Evolutionary conservation across 1,284 basidiomycete genomes (phyloP), one percentile per base, ranked within the genome.

Genomic region (Microbotryum scabiosae): DNA sequence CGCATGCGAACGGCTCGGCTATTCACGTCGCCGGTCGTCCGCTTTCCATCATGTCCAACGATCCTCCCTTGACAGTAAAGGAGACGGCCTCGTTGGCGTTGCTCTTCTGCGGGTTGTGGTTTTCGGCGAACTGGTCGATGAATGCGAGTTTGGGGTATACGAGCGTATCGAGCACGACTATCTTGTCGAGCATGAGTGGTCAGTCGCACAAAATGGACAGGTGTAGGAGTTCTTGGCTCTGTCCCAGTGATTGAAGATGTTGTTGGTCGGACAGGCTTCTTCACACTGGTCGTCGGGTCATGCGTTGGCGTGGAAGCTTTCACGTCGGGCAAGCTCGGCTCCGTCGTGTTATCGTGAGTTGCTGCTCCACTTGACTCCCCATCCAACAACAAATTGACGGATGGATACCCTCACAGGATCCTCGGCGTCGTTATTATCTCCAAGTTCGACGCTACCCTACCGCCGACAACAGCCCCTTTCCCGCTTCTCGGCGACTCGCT

Each of bases 171-270:
- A 93, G 89, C 72, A 84, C 88, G 26, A 96, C 91, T 4, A 87
- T 97, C 48, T 75, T 96, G 54, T 87, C 88, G 4, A 85, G 85
- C 72, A 92, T 85, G 78, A 91, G 89, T 67, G 90, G 91, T 88
- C 74, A 63, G 85, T 77, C 16, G 9, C 2, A 16, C 16, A 41
- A 5, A 18, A 12, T 12, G 36, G 16, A 16, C 2, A 41, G 5
- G 12, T 41, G 36, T 10, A 32, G 30, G 30, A 32, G 30, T 10
- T 5, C 10, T 41, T 41, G 36, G 16, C 16, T 41, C 36, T 5
- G 16, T 16, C 16, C 16, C 36, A 41, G 14, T 41, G 3, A 41
- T 18, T 41, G n/a, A n/a, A n/a, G n/a, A n/a, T n/a, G n/a, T n/a
- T n/a, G n/a, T n/a, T n/a, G n/a, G n/a, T n/a, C n/a, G n/a, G n/a